phyloP scores from a whole-genome alignment of 208 protist genomes.

The Porcisia hertigi region DNA sequence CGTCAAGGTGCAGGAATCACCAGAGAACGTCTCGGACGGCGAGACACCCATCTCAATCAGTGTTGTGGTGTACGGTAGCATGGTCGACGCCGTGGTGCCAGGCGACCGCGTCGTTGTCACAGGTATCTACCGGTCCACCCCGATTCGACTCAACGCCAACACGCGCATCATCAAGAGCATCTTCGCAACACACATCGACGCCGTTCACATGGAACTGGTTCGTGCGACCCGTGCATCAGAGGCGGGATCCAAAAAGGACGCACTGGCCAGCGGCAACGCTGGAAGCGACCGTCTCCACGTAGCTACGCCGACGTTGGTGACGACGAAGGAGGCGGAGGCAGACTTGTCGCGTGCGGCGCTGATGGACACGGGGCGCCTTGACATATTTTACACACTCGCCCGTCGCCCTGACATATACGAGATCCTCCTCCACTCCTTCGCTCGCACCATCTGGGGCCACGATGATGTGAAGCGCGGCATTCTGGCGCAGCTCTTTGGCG shows the following conservation, averaged over 20 bases:
- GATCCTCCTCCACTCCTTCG: constrained; percentile 93
- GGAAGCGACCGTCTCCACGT: constrained; percentile 11
- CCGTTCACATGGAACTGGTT: constrained; percentile 95
- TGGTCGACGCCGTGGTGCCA: constrained; percentile 96
- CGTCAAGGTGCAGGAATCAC: constrained; percentile 98
- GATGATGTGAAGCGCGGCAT: constrained; percentile 99
- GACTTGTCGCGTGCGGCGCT: constrained; percentile 17
- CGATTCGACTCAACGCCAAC: constrained; percentile 93
- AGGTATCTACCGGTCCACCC: constrained; percentile 96
- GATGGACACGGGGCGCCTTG: constrained; percentile 63
- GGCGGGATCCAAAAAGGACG: not conserved
- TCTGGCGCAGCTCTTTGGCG: constrained; percentile 98
- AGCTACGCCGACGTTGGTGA: constrained; percentile 14
- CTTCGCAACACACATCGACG: constrained; percentile 98
- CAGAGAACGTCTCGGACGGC: constrained; percentile 97
- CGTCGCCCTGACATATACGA: constrained; percentile 95
- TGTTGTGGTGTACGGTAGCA: constrained; percentile 93
- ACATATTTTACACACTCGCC: constrained; percentile 79
- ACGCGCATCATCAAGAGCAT: constrained; percentile 94
- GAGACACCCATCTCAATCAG: constrained; percentile 98
- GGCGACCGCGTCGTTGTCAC: constrained; percentile 98
- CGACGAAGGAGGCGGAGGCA: constrained; percentile 10
- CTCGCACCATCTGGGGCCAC: constrained; percentile 98
- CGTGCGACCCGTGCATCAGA: constrained; percentile 27
- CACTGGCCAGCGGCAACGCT: constrained; percentile 12